Evolutionary conservation across 768 basidiomycete species (phyloP), one percentile per base, ranked within the genome.

Genomic region (Trametes coccinea): DNA sequence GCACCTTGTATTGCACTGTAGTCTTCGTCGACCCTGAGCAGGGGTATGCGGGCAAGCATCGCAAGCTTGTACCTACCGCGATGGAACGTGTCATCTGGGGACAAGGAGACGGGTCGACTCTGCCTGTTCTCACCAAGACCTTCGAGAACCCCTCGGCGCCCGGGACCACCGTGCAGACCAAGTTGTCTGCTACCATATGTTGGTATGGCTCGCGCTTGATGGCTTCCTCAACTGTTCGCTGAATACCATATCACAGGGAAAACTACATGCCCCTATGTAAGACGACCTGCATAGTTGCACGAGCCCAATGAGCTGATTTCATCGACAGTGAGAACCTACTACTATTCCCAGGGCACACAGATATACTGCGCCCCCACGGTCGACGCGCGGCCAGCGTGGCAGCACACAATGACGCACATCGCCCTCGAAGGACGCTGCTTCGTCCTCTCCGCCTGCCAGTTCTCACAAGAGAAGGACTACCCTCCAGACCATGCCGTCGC

Each of bases 341-440:
- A 86, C 69, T 88, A 87, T 69, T 78, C 81, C 5, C 73, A 80
- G 45, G 84, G 84, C 10, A 83, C 81, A 1, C 80, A 87, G 66
- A 73, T 88, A 13, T 85, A 86, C 69, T 86, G 84, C 67, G 87
- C 84, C 0, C 86, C 87, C 0, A 88, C 87, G 0, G 86, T 87
- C 22, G 87, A 88, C 63, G 75, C 79, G 4, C 77, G 87, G 2
- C 78, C 79, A 2, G 74, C 69, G 8, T 89, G 87, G 88, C 77
- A 77, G 63, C 72, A 74, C 59, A 80, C 83, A 0, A 86, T 88
- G 84, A 67, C 73, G 29, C 86, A 86, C 66, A 84, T 89, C 51
- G 86, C 87, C 0, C 72, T 84, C 39, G 87, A 89, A 69, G 88
- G 88, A 9, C 80, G 88, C 29, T 87, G 85, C 72, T 87, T 87